Evolutionary conservation across 441 rosid genomes (phyloP).

Genomic region (Lagerstroemia fauriei): DNA sequence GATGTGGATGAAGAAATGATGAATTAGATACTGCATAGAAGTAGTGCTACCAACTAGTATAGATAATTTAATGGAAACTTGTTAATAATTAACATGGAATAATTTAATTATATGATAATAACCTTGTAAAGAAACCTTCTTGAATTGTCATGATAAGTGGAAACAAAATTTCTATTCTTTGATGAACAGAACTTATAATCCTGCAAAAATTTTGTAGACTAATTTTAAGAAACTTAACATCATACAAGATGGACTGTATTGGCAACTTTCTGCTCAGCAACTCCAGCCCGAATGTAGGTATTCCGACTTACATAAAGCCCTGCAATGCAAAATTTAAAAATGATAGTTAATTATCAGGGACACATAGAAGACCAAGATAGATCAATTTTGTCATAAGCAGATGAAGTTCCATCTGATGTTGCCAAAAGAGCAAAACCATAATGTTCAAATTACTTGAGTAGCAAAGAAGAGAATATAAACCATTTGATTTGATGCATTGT

Average conservation of each 20-base stretch:
- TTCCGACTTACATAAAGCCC: conserved; percentile 95
- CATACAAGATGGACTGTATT: conserved; percentile 93
- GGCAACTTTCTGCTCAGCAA: conserved; percentile 81
- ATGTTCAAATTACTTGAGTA: no score
- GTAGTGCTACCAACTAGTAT: neutral
- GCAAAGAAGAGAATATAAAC: no score
- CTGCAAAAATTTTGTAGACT: neutral
- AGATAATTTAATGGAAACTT: neutral
- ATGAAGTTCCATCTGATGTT: neutral
- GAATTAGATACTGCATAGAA: conserved; percentile 20
- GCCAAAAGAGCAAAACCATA: neutral
- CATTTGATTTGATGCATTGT: no score
- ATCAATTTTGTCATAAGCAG: neutral
- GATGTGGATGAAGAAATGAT: conserved; percentile 22
- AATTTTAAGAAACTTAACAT: neutral
- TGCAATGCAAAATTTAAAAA: conserved; percentile 29
- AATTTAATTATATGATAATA: conserved; percentile 20
- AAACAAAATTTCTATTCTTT: neutral
- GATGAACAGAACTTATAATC: neutral
- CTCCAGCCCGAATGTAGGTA: conserved; percentile 82
- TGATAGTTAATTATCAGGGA: neutral
- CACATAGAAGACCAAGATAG: neutral
- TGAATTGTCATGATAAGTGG: conserved; percentile 24
- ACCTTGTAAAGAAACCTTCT: conserved; percentile 95
- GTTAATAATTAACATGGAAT: conserved; percentile 4